Conservation (phyloP, 2,329 filamentous ascomycete genomes). For the Monosporascus sp. region DNA sequence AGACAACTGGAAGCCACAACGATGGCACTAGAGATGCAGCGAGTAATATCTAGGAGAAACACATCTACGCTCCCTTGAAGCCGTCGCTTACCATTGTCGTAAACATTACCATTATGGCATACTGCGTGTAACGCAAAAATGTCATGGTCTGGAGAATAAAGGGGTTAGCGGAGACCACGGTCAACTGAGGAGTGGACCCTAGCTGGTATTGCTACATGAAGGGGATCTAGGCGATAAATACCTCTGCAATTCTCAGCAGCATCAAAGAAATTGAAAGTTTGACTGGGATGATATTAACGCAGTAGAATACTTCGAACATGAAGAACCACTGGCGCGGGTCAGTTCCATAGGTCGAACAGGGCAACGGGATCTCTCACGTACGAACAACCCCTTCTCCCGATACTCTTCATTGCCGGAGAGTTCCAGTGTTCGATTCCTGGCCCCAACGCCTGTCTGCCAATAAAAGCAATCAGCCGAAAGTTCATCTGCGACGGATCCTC, state of each 20-base stretch:
- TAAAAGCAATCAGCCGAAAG: background rate
- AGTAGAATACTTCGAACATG: conserved; percentile 16
- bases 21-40: background rate
- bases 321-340: conserved; percentile 11
- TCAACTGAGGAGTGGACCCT: background rate
- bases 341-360: background rate
- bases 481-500: background rate
- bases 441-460: conserved; percentile 8
- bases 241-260: conserved; percentile 10
- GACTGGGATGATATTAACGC: conserved; percentile 12
- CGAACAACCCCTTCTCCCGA: conserved; percentile 7
- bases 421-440: conserved; percentile 1
- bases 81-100: conserved; percentile 5
- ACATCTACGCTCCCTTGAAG: background rate
- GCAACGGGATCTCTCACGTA: background rate
- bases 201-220: background rate
- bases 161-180: too few relatives aligned
- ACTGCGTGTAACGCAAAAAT: conserved; percentile 6
- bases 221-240: background rate
- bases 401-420: conserved; percentile 10
- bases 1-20: background rate
- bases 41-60: background rate
- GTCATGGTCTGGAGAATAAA: background rate
- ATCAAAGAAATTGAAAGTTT: conserved; percentile 12
- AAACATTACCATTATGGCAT: conserved; percentile 12